Percentiles rank a stretch among this genome's conserved stretches.
phyloP scores from a whole-genome alignment of 306 rosid species.

The Trifolium repens region DNA sequence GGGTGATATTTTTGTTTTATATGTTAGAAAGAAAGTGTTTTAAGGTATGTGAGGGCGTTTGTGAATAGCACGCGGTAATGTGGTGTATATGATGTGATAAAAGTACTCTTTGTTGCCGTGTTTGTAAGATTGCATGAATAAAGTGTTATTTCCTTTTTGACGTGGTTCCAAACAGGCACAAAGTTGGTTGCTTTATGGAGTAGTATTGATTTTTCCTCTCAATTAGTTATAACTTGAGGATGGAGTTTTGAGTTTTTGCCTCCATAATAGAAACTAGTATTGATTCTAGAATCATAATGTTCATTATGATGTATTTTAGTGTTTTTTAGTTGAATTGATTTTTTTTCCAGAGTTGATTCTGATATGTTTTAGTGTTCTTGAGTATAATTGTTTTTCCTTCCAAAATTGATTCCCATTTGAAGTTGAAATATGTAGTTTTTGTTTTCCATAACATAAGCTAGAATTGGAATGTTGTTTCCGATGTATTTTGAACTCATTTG shows the following conservation, averaged over 20 bases:
- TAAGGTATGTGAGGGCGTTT: slow-evolving; percentile 55
- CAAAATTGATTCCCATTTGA: no score
- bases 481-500: no score
- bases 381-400: no score
- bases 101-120: not conserved
- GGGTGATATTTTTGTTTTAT: not conserved
- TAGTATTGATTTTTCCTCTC: not conserved
- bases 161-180: no score
- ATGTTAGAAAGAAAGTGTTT: slow-evolving; percentile 55
- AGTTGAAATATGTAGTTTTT: no score
- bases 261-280: not conserved
- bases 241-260: not conserved
- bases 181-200: no score
- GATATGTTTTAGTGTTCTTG: no score
- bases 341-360: not conserved
- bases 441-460: no score
- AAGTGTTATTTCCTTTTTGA: no score
- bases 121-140: not conserved
- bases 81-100: not conserved
- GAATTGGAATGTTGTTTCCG: no score
- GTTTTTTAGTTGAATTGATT: no score
- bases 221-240: not conserved
- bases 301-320: not conserved
- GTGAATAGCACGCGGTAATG: slow-evolving; percentile 56
- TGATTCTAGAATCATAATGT: not conserved